phyloP scores from a whole-genome alignment of 2,329 filamentous ascomycete genomes.

The Calonectria henricotiae region DNA sequence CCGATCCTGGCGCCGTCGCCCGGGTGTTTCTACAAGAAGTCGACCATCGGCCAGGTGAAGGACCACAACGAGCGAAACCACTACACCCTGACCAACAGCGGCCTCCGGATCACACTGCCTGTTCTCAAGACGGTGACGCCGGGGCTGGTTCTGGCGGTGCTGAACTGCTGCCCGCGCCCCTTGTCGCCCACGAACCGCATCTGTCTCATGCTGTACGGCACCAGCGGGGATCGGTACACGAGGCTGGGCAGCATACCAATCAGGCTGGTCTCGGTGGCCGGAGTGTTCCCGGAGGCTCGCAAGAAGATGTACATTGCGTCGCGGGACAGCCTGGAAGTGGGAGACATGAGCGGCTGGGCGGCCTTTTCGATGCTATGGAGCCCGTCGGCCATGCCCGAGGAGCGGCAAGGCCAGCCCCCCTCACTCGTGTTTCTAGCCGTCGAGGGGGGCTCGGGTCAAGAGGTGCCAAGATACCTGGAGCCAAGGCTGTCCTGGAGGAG shows the following conservation, averaged over 20 bases:
- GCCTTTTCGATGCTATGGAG: constrained; percentile 31
- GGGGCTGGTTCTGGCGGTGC: constrained; percentile 25
- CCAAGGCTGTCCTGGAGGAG: constrained; percentile 32
- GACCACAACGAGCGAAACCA: constrained; percentile 33
- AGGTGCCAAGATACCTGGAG: constrained; percentile 27
- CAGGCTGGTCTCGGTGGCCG: constrained; percentile 18
- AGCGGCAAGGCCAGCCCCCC: not conserved
- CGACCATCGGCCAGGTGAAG: constrained; percentile 24
- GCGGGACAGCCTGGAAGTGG: constrained; percentile 31
- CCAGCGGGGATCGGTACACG: constrained; percentile 31
- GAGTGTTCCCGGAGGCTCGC: constrained; percentile 26
- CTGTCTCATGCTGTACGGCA: constrained; percentile 29
- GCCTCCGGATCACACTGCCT: constrained; percentile 29
- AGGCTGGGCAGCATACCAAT: constrained; percentile 26
- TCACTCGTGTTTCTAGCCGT: constrained; percentile 26
- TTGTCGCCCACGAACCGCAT: constrained; percentile 28
- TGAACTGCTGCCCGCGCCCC: constrained; percentile 30
- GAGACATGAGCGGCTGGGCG: constrained; percentile 31
- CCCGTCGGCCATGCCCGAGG: not conserved
- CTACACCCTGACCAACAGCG: constrained; percentile 36
- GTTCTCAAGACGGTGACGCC: constrained; percentile 32
- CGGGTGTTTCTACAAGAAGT: constrained; percentile 24
- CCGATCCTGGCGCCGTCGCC: constrained; percentile 32
- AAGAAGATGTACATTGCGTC: constrained; percentile 36
- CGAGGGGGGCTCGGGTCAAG: constrained; percentile 22